A percentile compares a stretch with the other conserved stretches of the same genome.
phyloP scores from a whole-genome alignment of 2,329 filamentous ascomycete species.

The Microsporum canis region DNA sequence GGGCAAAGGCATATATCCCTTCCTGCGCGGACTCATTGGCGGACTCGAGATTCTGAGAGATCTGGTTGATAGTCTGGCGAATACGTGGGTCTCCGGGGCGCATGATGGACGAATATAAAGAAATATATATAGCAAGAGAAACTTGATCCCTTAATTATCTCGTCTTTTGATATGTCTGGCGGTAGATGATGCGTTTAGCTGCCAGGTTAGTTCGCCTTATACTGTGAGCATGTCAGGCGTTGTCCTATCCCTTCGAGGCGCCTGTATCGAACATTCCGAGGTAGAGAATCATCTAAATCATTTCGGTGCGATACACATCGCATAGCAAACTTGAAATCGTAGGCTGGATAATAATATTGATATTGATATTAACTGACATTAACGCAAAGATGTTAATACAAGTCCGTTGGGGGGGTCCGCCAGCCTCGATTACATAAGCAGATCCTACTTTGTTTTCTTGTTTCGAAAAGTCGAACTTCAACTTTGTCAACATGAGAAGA shows the following conservation, averaged over 20 bases:
- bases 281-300: not conserved
- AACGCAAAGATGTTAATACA: not conserved
- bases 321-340: not conserved
- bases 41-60: slow-evolving; percentile 79
- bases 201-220: not conserved
- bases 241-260: not conserved
- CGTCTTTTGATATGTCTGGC: not conserved
- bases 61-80: slow-evolving; percentile 85
- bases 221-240: not conserved
- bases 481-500: not conserved
- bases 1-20: slow-evolving; percentile 77
- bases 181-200: not conserved
- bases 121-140: not conserved
- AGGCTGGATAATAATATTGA: not conserved
- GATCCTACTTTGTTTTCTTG: not conserved
- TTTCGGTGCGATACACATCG: not conserved
- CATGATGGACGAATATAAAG: slow-evolving; percentile 38
- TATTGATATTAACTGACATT: not conserved
- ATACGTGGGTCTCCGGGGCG: slow-evolving; percentile 66
- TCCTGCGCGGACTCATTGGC: slow-evolving; percentile 88
- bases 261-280: not conserved
- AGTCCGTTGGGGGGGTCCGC: not conserved
- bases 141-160: not conserved
- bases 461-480: not conserved
- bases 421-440: not conserved